Evolutionary conservation across 352 stramenopile genomes (phyloP), one percentile per base, ranked within the genome.

Genomic region (Globisporangium splendens): DNA sequence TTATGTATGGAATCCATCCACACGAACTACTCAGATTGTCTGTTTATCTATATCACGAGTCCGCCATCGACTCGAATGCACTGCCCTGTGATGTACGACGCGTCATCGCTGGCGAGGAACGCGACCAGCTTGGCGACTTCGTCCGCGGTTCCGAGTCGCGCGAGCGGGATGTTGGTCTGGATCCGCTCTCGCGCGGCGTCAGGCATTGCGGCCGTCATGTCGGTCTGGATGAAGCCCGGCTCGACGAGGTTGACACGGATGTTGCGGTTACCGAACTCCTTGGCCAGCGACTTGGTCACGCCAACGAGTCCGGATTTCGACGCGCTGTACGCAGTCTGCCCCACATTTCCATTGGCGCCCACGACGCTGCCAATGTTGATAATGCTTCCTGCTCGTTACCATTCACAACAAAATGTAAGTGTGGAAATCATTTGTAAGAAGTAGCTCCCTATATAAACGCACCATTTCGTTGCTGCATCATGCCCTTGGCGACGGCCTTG

Each of bases 171-270:
- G 49, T 70, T 84, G 8, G 61, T 48, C 12, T 89, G 59, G 8
- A 85, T 69, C 4, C 69, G 71, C 0, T 83, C 69, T 35, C 67
- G 70, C n/a, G 81, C 77, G 22, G 68, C 65, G 4, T 82, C 69
- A 0, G 66, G 57, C 82, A 94, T 86, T 0, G 66, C 46, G 8
- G 70, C 67, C 6, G 84, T 95, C 86, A 96, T 95, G 58, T 90
- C 79, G 0, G 88, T 96, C 12, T 63, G 56, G 46, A 96, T 87
- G 67, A 91, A 95, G 11, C 88, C 88, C 1, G 88, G 88, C 62
- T 94, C 88, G 1, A 96, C 83, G 14, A 95, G 65, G 61, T 96
- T 96, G 22, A 96, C 86, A 28, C 88, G 82, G 59, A 96, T 91
- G 51, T 90, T 88, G 22, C 84, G 80, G 48, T 68, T 80, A 20